These are phyloP conservation scores for Aegilops longissima DNA, from an alignment of 176 grass and related monocot species.

Conservation along the genomic window DNA sequence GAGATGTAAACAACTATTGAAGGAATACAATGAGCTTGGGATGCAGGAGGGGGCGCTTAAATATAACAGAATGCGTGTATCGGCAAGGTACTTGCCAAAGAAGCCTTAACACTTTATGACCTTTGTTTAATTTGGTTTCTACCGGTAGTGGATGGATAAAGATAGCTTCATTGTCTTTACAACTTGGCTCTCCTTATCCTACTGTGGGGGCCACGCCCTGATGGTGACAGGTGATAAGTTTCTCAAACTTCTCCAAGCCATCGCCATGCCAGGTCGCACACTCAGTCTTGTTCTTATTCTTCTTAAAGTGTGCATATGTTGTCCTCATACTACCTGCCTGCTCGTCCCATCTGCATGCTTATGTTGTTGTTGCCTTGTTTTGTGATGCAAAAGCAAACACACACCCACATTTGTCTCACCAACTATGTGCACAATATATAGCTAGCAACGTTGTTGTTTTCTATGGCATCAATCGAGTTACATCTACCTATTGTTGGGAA, in stretches of 20 bases:
- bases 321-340: not conserved
- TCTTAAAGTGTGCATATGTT: not conserved
- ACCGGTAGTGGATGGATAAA: not conserved
- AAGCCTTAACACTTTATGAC: not conserved
- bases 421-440: too few species aligned
- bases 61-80: not conserved
- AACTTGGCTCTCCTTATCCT: not conserved
- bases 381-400: constrained; percentile 1
- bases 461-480: too few species aligned
- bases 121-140: not conserved
- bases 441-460: too few species aligned
- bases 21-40: not conserved
- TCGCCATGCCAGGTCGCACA: not conserved
- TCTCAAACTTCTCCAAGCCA: not conserved
- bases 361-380: not conserved
- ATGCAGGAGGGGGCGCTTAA: not conserved
- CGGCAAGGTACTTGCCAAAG: not conserved
- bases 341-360: not conserved
- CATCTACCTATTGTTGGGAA: too few species aligned
- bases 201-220: not conserved
- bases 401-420: not conserved
- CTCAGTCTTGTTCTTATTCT: not conserved
- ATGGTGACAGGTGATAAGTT: not conserved
- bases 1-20: not conserved
- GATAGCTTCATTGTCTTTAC: not conserved